Conservation (phyloP, 495 filamentous ascomycete genomes). For the Penicillium silybi region DNA sequence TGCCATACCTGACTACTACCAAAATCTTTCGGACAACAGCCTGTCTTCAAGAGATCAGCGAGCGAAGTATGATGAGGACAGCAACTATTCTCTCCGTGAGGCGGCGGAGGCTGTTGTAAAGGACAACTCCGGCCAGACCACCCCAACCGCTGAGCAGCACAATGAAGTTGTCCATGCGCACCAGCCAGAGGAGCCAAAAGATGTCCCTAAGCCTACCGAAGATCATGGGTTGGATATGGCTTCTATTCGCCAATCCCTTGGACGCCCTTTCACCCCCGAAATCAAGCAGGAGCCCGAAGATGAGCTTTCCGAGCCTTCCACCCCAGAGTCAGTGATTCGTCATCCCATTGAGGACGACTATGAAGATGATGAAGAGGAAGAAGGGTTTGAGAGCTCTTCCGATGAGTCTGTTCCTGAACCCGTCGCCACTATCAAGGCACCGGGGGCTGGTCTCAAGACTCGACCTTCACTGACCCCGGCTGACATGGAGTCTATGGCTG, state of each 20-base stretch:
- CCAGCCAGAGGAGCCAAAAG: neutral
- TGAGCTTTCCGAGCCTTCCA: conserved; percentile 59
- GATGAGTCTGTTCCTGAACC: conserved; percentile 68
- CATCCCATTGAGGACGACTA: conserved; percentile 53
- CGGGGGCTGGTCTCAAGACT: conserved; percentile 84
- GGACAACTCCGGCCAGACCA: conserved; percentile 25
- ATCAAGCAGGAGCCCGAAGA: conserved; percentile 38
- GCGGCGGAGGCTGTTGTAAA: conserved; percentile 20
- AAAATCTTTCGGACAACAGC: conserved; percentile 45
- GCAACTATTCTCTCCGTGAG: conserved; percentile 48
- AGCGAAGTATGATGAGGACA: conserved; percentile 43
- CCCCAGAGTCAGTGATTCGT: conserved; percentile 91
- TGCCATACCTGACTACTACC: conserved; percentile 57
- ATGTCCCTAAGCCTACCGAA: neutral
- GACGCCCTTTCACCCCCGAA: conserved; percentile 63
- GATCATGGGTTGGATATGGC: conserved; percentile 41
- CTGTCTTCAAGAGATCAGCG: conserved; percentile 43
- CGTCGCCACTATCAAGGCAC: conserved; percentile 84
- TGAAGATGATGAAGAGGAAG: conserved; percentile 25
- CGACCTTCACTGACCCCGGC: conserved; percentile 81
- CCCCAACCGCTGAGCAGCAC: conserved; percentile 23
- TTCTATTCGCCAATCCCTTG: conserved; percentile 46
- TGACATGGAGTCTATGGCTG: conserved; percentile 83
- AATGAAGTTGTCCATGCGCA: neutral
- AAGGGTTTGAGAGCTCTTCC: conserved; percentile 24